A percentile compares a stretch with the other conserved stretches of the same genome.
Evolutionary conservation across 2,329 filamentous ascomycete species (phyloP).

Genomic region (Xylaria polymorpha): DNA sequence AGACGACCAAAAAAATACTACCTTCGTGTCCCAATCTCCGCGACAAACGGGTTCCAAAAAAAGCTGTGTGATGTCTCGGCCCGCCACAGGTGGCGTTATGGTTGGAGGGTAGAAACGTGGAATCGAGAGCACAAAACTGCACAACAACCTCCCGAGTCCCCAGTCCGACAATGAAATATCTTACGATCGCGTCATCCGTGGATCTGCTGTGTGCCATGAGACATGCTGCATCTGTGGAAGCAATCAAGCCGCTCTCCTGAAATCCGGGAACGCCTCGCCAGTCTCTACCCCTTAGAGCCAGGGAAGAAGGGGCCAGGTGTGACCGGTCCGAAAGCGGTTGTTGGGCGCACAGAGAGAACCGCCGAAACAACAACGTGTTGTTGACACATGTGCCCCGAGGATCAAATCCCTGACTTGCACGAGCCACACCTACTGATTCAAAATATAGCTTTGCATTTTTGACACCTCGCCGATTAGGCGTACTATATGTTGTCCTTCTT

Average conservation of each 20-base stretch:
- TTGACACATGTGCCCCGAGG: conserved; percentile 11
- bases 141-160: conserved; percentile 14
- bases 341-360: conserved; percentile 27
- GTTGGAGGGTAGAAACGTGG: conserved; percentile 36
- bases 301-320: conserved; percentile 19
- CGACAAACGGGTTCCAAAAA: conserved; percentile 32
- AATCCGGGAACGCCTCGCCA: conserved; percentile 31
- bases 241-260: conserved; percentile 30
- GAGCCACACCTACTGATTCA: conserved; percentile 18
- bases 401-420: not conserved
- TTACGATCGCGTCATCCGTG: conserved; percentile 34
- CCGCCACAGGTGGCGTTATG: conserved; percentile 29
- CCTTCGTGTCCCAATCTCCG: conserved; percentile 35
- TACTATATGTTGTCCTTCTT: not conserved
- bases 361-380: conserved; percentile 27
- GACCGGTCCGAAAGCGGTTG: conserved; percentile 26
- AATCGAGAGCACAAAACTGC: conserved; percentile 30
- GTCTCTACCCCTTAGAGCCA: conserved; percentile 28
- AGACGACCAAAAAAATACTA: conserved; percentile 28
- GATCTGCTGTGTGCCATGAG: conserved; percentile 31
- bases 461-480: conserved; percentile 27
- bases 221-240: conserved; percentile 16
- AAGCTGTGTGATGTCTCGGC: conserved; percentile 33
- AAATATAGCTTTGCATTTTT: conserved; percentile 23
- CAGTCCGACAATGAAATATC: conserved; percentile 27